Evolutionary conservation across 345 rosid species (phyloP).

Genomic region (Odontarrhena argentea): DNA sequence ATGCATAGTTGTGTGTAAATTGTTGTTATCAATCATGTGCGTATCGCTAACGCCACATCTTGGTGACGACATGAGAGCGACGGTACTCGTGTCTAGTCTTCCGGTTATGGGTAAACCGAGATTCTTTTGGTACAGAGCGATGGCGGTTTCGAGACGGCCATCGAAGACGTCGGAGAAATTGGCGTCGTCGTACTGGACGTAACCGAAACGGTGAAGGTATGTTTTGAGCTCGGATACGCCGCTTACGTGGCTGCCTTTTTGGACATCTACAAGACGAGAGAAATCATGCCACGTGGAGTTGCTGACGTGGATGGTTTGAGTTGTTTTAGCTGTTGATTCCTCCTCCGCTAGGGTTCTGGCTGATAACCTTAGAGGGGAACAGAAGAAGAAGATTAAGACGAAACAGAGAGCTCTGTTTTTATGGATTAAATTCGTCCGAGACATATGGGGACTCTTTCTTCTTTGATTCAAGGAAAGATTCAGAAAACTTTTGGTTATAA

Average conservation of each 20-base stretch:
- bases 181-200: slow-evolving; percentile 41
- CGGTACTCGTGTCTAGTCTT: slow-evolving; percentile 62
- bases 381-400: slow-evolving; percentile 33
- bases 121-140: slow-evolving; percentile 59
- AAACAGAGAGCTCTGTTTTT: slow-evolving; percentile 35
- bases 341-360: slow-evolving; percentile 52
- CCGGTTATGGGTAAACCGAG: slow-evolving; percentile 73
- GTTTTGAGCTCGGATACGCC: slow-evolving; percentile 89
- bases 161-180: slow-evolving; percentile 71
- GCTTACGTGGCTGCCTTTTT: slow-evolving; percentile 58
- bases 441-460: slow-evolving; percentile 37
- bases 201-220: slow-evolving; percentile 83
- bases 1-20: slow-evolving; percentile 47
- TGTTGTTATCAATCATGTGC: slow-evolving; percentile 12
- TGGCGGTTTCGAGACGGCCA: slow-evolving; percentile 51
- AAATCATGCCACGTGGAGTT: slow-evolving; percentile 79
- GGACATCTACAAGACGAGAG: slow-evolving; percentile 65
- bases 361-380: slow-evolving; percentile 42
- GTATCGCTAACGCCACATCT: slow-evolving; percentile 78
- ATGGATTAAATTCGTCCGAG: slow-evolving; percentile 41
- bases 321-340: slow-evolving; percentile 36
- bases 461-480: slow-evolving; percentile 15
- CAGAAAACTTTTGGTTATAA: not conserved
- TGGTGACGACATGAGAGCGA: slow-evolving; percentile 62
- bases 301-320: slow-evolving; percentile 44